Evolutionary conservation across 495 filamentous ascomycete genomes (phyloP).

Genomic region (Bacidia rubella): DNA sequence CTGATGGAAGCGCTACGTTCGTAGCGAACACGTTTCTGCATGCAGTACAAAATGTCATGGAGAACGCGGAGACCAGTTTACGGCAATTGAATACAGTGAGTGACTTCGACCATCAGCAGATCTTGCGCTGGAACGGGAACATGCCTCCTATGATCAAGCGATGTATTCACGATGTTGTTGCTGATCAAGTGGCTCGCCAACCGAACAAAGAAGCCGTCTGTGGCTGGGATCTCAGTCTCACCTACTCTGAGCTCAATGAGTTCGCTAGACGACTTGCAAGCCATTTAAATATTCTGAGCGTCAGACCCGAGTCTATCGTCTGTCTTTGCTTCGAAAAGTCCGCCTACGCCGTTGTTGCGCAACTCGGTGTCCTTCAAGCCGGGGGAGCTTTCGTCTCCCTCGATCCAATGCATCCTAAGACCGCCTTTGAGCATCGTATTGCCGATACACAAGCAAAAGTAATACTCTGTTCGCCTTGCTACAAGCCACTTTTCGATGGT

Average conservation of each 20-base stretch:
- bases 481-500: constrained; percentile 25
- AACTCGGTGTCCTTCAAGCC: constrained; percentile 31
- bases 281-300: constrained; percentile 28
- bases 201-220: constrained; percentile 30
- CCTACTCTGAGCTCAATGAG: constrained; percentile 36
- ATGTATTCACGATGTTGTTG: constrained; percentile 32
- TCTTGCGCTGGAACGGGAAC: constrained; percentile 33
- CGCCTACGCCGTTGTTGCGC: constrained; percentile 27
- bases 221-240: constrained; percentile 37
- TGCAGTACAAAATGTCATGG: constrained; percentile 30
- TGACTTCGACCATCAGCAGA: constrained; percentile 24
- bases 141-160: constrained; percentile 25
- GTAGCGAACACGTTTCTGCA: constrained; percentile 36
- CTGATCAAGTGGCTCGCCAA: constrained; percentile 25
- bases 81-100: constrained; percentile 28
- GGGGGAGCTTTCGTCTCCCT: constrained; percentile 33
- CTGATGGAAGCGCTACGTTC: constrained; percentile 35
- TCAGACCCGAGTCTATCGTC: constrained; percentile 26
- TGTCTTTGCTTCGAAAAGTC: constrained; percentile 31
- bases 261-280: constrained; percentile 32
- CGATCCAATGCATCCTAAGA: constrained; percentile 16
- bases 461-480: constrained; percentile 30
- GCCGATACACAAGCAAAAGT: constrained; percentile 29
- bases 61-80: constrained; percentile 23
- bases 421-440: constrained; percentile 26